Evolutionary conservation across 352 stramenopile species (phyloP).

Genomic region (Globisporangium rhizosaccharum): DNA sequence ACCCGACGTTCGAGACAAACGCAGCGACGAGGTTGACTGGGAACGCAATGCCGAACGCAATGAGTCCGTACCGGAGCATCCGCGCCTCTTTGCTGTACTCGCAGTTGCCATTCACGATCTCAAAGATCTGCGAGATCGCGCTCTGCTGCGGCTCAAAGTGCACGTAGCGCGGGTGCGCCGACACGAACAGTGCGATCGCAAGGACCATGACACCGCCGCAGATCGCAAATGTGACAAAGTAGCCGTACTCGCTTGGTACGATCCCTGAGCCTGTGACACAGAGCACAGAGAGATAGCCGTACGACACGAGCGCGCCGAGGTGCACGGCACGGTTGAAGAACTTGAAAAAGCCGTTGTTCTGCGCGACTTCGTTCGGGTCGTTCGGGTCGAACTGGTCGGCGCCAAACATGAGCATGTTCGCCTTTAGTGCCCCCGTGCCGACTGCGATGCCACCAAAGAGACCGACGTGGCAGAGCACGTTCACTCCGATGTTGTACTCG

Average conservation of each 20-base stretch:
- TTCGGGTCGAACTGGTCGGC: conserved; percentile 86
- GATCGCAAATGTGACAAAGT: conserved; percentile 86
- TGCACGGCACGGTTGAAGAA: conserved; percentile 93
- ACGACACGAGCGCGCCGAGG: conserved; percentile 87
- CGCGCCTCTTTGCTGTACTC: conserved; percentile 68
- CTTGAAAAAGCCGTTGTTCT: conserved; percentile 77
- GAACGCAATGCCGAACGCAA: conserved; percentile 63
- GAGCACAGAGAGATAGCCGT: conserved; percentile 86
- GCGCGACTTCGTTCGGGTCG: conserved; percentile 67
- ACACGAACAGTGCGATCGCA: conserved; percentile 57
- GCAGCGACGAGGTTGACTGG: conserved; percentile 70
- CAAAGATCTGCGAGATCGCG: conserved; percentile 64
- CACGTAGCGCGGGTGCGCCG: conserved; percentile 59
- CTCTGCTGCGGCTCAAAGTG: conserved; percentile 72
- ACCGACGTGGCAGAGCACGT: conserved; percentile 64
- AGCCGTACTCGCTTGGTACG: conserved; percentile 72
- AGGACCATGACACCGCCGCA: conserved; percentile 82
- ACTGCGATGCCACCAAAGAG: conserved; percentile 73
- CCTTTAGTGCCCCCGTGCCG: conserved; percentile 82
- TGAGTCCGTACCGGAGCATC: conserved; percentile 73
- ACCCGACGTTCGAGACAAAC: conserved; percentile 51
- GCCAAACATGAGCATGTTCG: conserved; percentile 83
- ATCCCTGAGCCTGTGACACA: conserved; percentile 87
- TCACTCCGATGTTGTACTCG: conserved; percentile 43
- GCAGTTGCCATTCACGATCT: conserved; percentile 72